These are phyloP conservation scores for Fraxinus sp. DNA, from an alignment of 305 asterid species.

Conservation along the genomic window DNA sequence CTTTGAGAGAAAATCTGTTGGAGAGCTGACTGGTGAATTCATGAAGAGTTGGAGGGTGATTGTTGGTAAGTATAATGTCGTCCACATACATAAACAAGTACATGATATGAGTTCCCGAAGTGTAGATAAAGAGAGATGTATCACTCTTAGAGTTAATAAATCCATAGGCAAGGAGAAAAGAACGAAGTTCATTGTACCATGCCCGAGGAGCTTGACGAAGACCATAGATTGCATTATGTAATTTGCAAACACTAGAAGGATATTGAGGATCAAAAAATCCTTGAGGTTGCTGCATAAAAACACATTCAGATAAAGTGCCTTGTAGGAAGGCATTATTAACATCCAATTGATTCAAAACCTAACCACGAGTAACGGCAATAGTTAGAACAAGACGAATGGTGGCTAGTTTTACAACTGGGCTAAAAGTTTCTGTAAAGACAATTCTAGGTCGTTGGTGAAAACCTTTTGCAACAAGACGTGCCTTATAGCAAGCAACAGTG, in stretches of 20 bases:
- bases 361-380: background rate
- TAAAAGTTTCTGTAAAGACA: background rate
- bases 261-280: background rate
- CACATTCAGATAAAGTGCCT: background rate
- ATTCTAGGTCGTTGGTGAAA: no score
- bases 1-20: background rate
- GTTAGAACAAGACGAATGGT: background rate
- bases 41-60: background rate
- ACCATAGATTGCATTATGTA: slow-evolving; percentile 1
- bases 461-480: background rate
- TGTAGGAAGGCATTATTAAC: background rate
- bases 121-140: background rate
- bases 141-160: background rate
- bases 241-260: background rate
- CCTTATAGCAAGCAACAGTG: background rate
- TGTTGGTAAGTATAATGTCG: background rate
- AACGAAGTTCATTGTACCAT: background rate
- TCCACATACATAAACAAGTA: background rate
- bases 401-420: background rate
- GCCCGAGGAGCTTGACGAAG: background rate
- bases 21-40: background rate
- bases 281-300: slow-evolving; percentile 2
- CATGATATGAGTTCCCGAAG: background rate
- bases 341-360: background rate
- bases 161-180: background rate